phyloP scores from a whole-genome alignment of 2,329 filamentous ascomycete genomes.

The Lecanicillium sp. region DNA sequence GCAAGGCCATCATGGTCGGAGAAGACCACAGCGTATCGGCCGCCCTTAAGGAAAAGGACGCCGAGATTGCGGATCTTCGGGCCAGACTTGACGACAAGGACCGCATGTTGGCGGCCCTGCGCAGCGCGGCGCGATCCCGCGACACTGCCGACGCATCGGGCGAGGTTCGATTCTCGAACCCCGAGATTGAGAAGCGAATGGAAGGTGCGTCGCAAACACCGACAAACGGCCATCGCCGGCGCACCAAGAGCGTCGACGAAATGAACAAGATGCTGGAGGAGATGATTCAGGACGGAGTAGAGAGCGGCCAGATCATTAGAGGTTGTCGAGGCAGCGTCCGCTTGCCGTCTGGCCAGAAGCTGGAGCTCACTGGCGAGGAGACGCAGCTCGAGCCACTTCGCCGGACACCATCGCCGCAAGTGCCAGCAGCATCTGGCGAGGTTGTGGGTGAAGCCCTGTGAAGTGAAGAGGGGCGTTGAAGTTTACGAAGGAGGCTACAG shows the following conservation, averaged over 20 bases:
- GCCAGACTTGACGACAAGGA: slow-evolving; percentile 91
- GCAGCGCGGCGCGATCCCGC: slow-evolving; percentile 77
- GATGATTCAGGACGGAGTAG: slow-evolving; percentile 88
- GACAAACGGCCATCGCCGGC: slow-evolving; percentile 37
- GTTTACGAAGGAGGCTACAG: no score
- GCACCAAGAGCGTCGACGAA: slow-evolving; percentile 72
- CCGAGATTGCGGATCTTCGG: slow-evolving; percentile 86
- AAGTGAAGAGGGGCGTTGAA: no score
- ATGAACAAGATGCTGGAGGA: slow-evolving; percentile 92
- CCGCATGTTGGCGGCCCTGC: slow-evolving; percentile 81
- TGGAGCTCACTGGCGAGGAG: slow-evolving; percentile 29
- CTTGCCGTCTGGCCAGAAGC: slow-evolving; percentile 42
- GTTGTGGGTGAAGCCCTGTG: slow-evolving; percentile 23
- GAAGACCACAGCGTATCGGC: slow-evolving; percentile 72
- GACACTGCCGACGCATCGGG: slow-evolving; percentile 63
- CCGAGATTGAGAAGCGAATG: slow-evolving; percentile 19
- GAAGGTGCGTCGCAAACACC: slow-evolving; percentile 20
- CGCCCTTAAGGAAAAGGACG: slow-evolving; percentile 79
- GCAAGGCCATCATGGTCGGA: slow-evolving; percentile 61
- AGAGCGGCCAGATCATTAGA: slow-evolving; percentile 65
- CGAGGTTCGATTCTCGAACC: slow-evolving; percentile 26
- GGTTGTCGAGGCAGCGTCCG: slow-evolving; percentile 62
- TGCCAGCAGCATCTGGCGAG: slow-evolving; percentile 17
- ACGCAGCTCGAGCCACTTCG: slow-evolving; percentile 34
- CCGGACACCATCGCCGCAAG: slow-evolving; percentile 29